A percentile compares a stretch with the other conserved stretches of the same genome.
Evolutionary conservation across 106 monocot genomes (phyloP).

Genomic region (Gastrodia elata): DNA sequence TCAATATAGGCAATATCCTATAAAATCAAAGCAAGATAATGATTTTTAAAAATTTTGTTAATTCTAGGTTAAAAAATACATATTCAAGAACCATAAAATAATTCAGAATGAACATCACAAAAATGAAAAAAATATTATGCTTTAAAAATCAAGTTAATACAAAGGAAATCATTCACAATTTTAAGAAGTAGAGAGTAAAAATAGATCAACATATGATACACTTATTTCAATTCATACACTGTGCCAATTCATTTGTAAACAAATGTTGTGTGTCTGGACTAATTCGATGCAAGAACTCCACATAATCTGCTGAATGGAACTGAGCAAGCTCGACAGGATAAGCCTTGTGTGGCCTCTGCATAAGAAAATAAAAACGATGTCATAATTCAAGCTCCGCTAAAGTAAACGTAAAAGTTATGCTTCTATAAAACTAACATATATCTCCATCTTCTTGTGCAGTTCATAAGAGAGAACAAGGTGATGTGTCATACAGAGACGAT

Average conservation of each 20-base stretch:
- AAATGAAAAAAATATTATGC: background rate
- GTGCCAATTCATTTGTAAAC: conserved; percentile 46
- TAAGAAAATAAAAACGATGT: background rate
- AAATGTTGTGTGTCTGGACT: conserved; percentile 74
- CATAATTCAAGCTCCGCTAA: background rate
- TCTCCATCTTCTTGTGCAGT: conserved; percentile 98
- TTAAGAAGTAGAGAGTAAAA: background rate
- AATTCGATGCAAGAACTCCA: conserved; percentile 90
- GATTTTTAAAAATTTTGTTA: background rate
- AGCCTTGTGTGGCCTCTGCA: conserved; percentile 97
- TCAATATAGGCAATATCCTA: background rate
- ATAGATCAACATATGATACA: background rate
- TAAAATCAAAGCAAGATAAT: background rate
- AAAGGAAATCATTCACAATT: background rate
- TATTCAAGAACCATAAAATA: background rate
- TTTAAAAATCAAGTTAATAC: background rate
- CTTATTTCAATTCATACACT: conserved; percentile 44
- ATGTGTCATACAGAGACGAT: conserved; percentile 97
- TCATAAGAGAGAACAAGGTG: conserved; percentile 90
- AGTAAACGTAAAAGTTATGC: background rate
- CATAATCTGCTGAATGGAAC: conserved; percentile 92
- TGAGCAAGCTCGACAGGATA: conserved; percentile 92
- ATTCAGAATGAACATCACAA: background rate
- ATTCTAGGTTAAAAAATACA: background rate
- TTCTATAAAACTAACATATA: conserved; percentile 66